Evolutionary conservation across 78 protist genomes (phyloP).

Genomic region (Pigoraptor vietnamica): DNA sequence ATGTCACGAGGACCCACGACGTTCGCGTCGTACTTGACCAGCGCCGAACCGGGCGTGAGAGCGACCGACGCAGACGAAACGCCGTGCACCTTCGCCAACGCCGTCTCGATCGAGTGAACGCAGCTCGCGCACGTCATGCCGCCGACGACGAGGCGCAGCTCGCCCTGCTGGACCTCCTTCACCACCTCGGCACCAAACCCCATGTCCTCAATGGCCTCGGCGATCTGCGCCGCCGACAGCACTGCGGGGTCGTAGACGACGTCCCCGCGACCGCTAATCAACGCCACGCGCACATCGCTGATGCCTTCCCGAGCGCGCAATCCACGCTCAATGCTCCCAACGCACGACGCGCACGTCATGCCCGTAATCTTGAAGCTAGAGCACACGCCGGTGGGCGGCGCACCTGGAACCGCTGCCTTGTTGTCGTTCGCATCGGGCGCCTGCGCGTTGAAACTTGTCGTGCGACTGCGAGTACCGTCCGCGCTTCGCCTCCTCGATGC

Average conservation of each 20-base stretch:
- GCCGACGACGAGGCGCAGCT: neutral
- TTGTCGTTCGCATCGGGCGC: neutral
- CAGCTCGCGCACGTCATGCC: constrained; percentile 18
- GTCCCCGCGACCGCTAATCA: neutral
- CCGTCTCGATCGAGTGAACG: neutral
- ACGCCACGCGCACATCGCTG: neutral
- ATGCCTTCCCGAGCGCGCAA: neutral
- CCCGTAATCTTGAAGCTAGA: constrained; percentile 17
- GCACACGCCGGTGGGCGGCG: no score
- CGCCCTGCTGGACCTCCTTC: neutral
- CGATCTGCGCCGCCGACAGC: neutral
- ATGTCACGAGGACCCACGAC: neutral
- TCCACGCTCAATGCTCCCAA: constrained; percentile 17
- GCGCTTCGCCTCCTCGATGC: neutral
- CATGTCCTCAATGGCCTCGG: neutral
- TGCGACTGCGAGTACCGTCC: neutral
- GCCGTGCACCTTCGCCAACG: neutral
- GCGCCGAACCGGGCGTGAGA: neutral
- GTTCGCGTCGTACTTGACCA: neutral
- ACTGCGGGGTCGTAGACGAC: neutral
- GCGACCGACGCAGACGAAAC: neutral
- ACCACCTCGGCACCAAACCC: constrained; percentile 16
- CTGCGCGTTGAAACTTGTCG: neutral
- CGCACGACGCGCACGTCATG: constrained; percentile 64
- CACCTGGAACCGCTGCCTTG: no score